These are phyloP conservation scores for Radiomyces spectabilis DNA, from an alignment of 192 early-diverging fungal genomes.

Conservation along the genomic window DNA sequence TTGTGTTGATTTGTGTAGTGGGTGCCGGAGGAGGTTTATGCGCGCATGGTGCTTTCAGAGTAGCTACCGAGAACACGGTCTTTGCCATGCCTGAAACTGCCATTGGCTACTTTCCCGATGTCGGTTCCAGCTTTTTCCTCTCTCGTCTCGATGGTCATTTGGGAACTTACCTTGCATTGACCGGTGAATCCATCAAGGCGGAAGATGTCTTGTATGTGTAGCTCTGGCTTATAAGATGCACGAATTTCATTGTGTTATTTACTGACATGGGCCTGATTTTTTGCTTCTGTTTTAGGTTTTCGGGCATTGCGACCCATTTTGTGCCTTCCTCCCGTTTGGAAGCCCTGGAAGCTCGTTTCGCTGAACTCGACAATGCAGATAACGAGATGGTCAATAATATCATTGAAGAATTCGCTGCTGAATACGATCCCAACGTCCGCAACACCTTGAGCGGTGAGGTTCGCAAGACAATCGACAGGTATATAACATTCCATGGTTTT, in stretches of 20 bases:
- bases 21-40: conserved; percentile 94
- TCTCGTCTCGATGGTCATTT: conserved; percentile 90
- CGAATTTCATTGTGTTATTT: too few species aligned
- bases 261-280: too few species aligned
- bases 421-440: conserved; percentile 32
- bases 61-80: conserved; percentile 91
- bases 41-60: conserved; percentile 89
- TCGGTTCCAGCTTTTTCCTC: conserved; percentile 93
- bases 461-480: conserved; percentile 55
- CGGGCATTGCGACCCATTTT: conserved; percentile 96
- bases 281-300: conserved; percentile 38
- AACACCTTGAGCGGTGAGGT: conserved; percentile 32
- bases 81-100: conserved; percentile 98
- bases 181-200: conserved; percentile 69
- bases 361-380: conserved; percentile 71
- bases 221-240: too few species aligned
- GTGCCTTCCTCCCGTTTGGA: conserved; percentile 80
- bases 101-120: conserved; percentile 96
- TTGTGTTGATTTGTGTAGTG: conserved; percentile 57
- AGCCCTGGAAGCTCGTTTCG: conserved; percentile 70
- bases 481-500: too few species aligned
- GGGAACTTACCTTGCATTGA: conserved; percentile 87
- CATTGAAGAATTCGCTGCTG: conserved; percentile 85
- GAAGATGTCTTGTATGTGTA: conserved; percentile 60
- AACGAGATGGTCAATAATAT: conserved; percentile 74